Evolutionary conservation across 768 basidiomycete genomes (phyloP).

Genomic region (Hericium erinaceus): DNA sequence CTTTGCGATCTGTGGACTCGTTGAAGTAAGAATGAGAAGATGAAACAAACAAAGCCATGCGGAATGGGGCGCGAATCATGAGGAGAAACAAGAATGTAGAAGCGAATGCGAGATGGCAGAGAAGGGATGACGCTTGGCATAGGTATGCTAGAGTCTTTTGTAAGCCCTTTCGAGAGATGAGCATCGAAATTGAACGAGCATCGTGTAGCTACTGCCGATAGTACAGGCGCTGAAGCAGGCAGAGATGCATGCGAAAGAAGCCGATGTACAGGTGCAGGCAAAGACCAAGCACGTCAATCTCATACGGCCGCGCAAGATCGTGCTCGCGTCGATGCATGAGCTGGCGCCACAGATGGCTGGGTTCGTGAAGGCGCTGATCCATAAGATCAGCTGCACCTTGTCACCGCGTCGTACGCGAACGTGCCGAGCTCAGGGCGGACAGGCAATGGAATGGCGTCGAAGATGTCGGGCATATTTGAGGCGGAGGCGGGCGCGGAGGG

Average conservation of each 20-base stretch:
- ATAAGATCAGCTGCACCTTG: slow-evolving; percentile 64
- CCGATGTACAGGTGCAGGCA: not conserved
- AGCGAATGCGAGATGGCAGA: too few species aligned
- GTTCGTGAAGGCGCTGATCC: slow-evolving; percentile 67
- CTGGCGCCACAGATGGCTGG: slow-evolving; percentile 70
- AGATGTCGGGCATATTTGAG: slow-evolving; percentile 32
- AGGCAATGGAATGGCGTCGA: slow-evolving; percentile 31
- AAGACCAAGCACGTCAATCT: slow-evolving; percentile 3
- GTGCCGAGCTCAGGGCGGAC: slow-evolving; percentile 16
- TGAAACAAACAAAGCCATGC: too few species aligned
- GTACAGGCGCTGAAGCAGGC: slow-evolving; percentile 67
- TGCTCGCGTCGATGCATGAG: slow-evolving; percentile 87
- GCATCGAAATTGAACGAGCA: too few species aligned
- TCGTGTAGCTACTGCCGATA: slow-evolving; percentile 82
- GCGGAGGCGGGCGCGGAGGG: slow-evolving; percentile 14
- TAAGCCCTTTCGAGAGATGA: too few species aligned
- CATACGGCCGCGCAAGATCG: slow-evolving; percentile 63
- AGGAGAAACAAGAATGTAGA: too few species aligned
- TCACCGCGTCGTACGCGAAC: slow-evolving; percentile 62
- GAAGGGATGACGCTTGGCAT: too few species aligned
- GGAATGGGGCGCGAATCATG: too few species aligned
- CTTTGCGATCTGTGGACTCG: too few species aligned
- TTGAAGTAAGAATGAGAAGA: too few species aligned
- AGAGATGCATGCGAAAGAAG: slow-evolving; percentile 30
- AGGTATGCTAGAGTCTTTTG: too few species aligned